Conservation (phyloP, 192 early-diverging fungal species). For the Podila verticillata region DNA sequence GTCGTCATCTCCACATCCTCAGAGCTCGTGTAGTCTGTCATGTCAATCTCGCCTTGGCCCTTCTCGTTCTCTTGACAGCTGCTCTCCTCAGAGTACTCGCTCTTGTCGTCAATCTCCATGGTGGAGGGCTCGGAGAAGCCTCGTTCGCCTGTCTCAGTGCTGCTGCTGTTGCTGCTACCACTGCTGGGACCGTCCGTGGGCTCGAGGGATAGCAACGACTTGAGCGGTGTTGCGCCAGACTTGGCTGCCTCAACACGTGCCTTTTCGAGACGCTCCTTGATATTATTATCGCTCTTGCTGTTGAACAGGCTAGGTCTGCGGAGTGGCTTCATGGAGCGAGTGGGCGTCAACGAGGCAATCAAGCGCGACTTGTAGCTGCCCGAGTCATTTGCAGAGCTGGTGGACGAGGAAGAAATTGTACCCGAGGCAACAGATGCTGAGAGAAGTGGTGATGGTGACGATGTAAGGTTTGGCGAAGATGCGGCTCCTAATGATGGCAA, state of each 20-base stretch:
- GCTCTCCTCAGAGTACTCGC: background rate
- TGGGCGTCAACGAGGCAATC: constrained; percentile 6
- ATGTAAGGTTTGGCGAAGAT: background rate
- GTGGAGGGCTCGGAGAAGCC: background rate
- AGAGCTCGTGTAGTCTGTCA: background rate
- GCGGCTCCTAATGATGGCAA: background rate
- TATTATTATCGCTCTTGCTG: constrained; percentile 26
- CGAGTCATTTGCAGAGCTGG: background rate
- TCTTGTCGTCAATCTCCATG: constrained; percentile 1
- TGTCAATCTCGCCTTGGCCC: background rate
- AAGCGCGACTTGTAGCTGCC: constrained; percentile 2
- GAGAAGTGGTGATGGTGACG: constrained; percentile 9
- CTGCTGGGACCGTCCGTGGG: background rate
- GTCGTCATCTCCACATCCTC: background rate
- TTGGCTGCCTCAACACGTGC: background rate
- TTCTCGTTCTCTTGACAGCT: background rate
- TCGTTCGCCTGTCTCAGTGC: background rate
- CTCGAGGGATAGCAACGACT: background rate
- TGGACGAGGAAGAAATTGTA: background rate
- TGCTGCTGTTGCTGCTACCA: background rate
- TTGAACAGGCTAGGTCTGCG: constrained; percentile 15
- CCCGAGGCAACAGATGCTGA: background rate
- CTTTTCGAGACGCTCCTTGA: constrained; percentile 7
- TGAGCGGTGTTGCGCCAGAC: background rate
- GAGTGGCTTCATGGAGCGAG: constrained; percentile 30